These are phyloP conservation scores for Xylaria sp. DNA, from an alignment of 2,329 filamentous ascomycete species.

Conservation along the genomic window DNA sequence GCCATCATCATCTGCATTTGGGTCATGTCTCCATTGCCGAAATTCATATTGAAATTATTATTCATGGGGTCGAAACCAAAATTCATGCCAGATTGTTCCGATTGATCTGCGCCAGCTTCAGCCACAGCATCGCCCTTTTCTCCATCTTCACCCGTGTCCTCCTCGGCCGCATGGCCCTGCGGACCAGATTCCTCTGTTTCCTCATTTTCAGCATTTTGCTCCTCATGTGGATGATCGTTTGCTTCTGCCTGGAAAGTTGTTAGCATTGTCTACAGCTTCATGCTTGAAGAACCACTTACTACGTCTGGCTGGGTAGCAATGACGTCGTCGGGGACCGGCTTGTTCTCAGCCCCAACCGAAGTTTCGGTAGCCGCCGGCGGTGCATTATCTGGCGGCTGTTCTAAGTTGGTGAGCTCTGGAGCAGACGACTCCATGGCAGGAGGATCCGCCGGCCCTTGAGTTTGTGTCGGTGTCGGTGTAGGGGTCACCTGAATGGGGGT, in stretches of 20 bases:
- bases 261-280: conserved; percentile 16
- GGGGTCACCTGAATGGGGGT: conserved; percentile 56
- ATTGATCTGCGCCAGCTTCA: conserved; percentile 47
- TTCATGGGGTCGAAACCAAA: conserved; percentile 53
- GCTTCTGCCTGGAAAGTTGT: conserved; percentile 22
- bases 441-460: conserved; percentile 41
- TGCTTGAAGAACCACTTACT: conserved; percentile 19
- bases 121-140: conserved; percentile 46
- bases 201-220: conserved; percentile 31
- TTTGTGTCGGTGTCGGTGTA: conserved; percentile 48
- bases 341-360: conserved; percentile 20
- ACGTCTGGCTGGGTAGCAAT: conserved; percentile 11
- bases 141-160: conserved; percentile 38
- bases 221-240: conserved; percentile 28
- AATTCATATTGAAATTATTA: conserved; percentile 68
- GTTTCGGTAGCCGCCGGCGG: conserved; percentile 12
- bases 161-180: conserved; percentile 32
- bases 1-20: conserved; percentile 85
- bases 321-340: conserved; percentile 6
- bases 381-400: conserved; percentile 29
- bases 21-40: conserved; percentile 73
- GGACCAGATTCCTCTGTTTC: conserved; percentile 33
- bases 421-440: conserved; percentile 35
- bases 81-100: conserved; percentile 45
- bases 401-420: conserved; percentile 24